Base-by-base conservation (phyloP, 2,329 filamentous ascomycete genomes). In the Thelonectria olida region DNA sequence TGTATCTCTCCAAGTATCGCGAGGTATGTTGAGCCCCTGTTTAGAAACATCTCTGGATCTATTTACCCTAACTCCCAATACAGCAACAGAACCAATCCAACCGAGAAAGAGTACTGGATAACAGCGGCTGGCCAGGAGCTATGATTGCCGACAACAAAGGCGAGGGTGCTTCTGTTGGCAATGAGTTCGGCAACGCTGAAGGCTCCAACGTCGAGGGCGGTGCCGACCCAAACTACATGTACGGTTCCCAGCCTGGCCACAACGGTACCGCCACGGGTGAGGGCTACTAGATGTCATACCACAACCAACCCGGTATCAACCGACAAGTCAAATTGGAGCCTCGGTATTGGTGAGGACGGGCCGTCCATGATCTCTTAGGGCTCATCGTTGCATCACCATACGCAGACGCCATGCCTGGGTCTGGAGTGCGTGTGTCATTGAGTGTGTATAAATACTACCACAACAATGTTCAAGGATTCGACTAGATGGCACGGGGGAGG, bases 1-100 rank as follows among this genome's bases (percentile, higher is more conserved):
- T 99, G 70, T 99, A 99, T 78, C 86, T 99, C 41, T 93, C 94
- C 62, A 96, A 97, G 76, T 99, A 98, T 79, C 90, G 96, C 78
- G 96, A 99, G 87, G 96, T 98, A 86, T 88, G 91, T 28, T 15
- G 25, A 17, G 36, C 38, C 8, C 25, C 7, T n/a, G 7, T 47
- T 36, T 27, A 17, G 12, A 5, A 39, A 20, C 10, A n/a, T 36
- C 49, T 13, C 31, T 50, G 25, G 12, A 28, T 53, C n/a, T 56
- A 65, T 56, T 66, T 62, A 15, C 60, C 45, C 45, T 49, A 17
- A 57, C 44, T 42, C 15, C 38, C 17, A 47, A 44, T 36, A 39
- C 49, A 80, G 78, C 78, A 79, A 77, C 78, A 79, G 68, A 79
- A 79, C 47, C 76, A 79, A 51, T 74, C 77, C 28, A 79, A 79